These are phyloP conservation scores for Pseudocercospora fijiensis DNA, from an alignment of 2,329 filamentous ascomycete species.

Conservation along the genomic window DNA sequence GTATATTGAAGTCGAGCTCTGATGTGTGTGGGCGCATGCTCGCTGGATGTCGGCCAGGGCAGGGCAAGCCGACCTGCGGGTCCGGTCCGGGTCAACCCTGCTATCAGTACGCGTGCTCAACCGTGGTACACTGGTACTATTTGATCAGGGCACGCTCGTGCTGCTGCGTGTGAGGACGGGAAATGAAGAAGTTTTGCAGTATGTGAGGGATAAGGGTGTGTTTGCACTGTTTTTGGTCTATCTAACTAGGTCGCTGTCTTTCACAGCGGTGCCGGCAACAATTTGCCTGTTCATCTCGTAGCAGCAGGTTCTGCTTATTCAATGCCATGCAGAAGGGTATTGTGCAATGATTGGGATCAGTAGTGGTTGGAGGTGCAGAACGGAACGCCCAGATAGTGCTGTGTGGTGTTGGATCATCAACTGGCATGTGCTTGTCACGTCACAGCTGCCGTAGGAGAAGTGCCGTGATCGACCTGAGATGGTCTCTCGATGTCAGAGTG, in stretches of 20 bases:
- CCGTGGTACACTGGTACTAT: not conserved
- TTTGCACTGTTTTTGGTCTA: constrained; percentile 20
- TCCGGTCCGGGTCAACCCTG: not conserved
- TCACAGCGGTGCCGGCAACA: constrained; percentile 15
- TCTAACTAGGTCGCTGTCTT: constrained; percentile 23
- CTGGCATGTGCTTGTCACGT: not conserved
- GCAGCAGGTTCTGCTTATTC: constrained; percentile 21
- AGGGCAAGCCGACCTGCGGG: not conserved
- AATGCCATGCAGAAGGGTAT: constrained; percentile 25
- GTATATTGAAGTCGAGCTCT: not conserved
- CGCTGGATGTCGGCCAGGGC: not conserved
- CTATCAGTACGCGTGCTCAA: not conserved
- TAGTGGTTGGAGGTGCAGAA: constrained; percentile 20
- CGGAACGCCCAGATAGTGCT: constrained; percentile 33
- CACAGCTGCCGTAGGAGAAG: not conserved
- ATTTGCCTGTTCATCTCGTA: constrained; percentile 8
- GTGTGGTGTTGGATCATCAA: constrained; percentile 17
- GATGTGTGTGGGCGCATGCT: not conserved
- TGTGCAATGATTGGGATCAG: constrained; percentile 24
- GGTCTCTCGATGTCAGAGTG: not conserved
- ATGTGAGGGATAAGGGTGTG: not conserved
- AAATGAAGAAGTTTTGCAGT: not conserved
- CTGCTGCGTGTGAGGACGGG: not conserved
- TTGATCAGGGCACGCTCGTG: not conserved
- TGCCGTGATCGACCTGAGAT: not conserved